phyloP scores from a whole-genome alignment of 352 stramenopile genomes.

The Peronospora belbahrii region DNA sequence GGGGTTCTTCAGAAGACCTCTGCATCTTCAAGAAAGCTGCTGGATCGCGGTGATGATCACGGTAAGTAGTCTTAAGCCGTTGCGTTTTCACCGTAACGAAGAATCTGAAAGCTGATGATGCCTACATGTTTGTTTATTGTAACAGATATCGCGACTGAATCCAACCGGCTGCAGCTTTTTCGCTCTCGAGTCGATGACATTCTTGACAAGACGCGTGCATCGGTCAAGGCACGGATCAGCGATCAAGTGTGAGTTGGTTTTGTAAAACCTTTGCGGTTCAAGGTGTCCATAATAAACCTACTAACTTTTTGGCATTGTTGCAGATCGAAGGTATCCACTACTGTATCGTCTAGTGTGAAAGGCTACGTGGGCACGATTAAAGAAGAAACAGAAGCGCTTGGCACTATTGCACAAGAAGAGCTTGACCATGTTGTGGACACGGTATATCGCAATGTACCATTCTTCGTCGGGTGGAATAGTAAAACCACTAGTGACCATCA shows the following conservation, averaged over 20 bases:
- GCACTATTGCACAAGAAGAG: conserved; percentile 38
- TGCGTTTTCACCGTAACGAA: not conserved
- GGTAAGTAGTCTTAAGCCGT: conserved; percentile 6
- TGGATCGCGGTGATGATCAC: conserved; percentile 5
- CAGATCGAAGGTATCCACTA: conserved; percentile 49
- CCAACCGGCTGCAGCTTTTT: conserved; percentile 30
- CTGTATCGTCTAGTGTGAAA: conserved; percentile 45
- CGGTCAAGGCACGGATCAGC: conserved; percentile 38
- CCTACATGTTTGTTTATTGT: not conserved
- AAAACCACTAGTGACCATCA: not conserved
- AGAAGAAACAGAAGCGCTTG: conserved; percentile 40
- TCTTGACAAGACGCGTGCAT: conserved; percentile 37
- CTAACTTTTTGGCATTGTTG: not conserved
- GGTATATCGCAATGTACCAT: conserved; percentile 25
- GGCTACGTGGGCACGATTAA: conserved; percentile 53
- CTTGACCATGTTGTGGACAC: conserved; percentile 27
- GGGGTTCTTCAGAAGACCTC: conserved; percentile 32
- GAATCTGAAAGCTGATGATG: not conserved
- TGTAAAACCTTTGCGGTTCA: not conserved
- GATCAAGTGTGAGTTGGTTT: conserved; percentile 47
- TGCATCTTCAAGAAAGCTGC: conserved; percentile 6
- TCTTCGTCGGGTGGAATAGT: conserved; percentile 10
- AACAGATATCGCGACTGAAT: conserved; percentile 7
- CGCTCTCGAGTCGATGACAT: conserved; percentile 42
- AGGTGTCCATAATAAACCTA: not conserved